Evolutionary conservation across 164 flowering plant species (phyloP).

Genomic region (Litsea cubeba): DNA sequence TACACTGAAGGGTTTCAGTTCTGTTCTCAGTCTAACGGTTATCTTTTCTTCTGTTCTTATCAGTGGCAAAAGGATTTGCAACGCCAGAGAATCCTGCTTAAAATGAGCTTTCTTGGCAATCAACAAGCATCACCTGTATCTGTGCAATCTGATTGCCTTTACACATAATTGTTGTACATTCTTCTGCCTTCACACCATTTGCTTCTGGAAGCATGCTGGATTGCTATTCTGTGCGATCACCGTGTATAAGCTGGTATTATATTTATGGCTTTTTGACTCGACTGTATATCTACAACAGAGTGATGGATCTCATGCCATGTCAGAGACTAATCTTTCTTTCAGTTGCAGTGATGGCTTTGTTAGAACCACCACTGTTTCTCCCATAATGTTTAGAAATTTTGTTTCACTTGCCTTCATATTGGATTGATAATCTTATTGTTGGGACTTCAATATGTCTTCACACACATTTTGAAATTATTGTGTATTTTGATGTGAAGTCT

Average conservation of each 20-base stretch:
- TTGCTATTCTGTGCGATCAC: too few relatives aligned
- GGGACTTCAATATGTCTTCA: too few relatives aligned
- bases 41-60: not conserved
- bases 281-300: too few relatives aligned
- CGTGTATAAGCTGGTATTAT: too few relatives aligned
- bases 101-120: not conserved
- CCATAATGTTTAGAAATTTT: not conserved
- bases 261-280: too few relatives aligned
- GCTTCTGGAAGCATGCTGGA: not conserved
- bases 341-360: not conserved
- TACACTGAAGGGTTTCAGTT: not conserved
- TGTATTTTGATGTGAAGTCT: too few relatives aligned
- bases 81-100: not conserved
- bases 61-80: slow-evolving; percentile 5
- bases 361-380: not conserved
- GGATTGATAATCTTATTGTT: too few relatives aligned
- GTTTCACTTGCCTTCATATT: not conserved
- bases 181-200: not conserved
- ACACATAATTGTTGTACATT: not conserved
- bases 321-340: not conserved
- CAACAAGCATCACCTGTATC: not conserved
- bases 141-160: slow-evolving; percentile 1
- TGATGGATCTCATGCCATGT: too few relatives aligned
- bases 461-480: too few relatives aligned
- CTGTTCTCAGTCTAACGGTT: not conserved